Evolutionary conservation across 2,329 filamentous ascomycete species (phyloP).

Genomic region (Sporothrix curviconia): DNA sequence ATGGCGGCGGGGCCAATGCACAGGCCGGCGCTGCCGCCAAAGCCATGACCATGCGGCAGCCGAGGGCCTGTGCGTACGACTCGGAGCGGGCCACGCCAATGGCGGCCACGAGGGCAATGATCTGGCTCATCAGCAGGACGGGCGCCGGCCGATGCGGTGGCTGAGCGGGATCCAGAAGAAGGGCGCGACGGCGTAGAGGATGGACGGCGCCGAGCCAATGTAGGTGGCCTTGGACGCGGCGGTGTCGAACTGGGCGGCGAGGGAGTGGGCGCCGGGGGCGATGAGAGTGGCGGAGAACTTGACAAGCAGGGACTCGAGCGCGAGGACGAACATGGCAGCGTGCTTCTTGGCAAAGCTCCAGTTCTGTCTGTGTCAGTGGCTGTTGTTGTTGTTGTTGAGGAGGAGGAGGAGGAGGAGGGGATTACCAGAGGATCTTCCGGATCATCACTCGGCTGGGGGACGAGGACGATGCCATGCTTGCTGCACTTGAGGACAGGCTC

Average conservation of each 20-base stretch:
- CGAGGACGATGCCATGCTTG: conserved; percentile 6
- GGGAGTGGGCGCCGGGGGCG: conserved; percentile 15
- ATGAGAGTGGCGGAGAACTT: conserved; percentile 18
- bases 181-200: conserved; percentile 16
- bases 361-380: conserved; percentile 8
- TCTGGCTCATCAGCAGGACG: conserved; percentile 15
- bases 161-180: conserved; percentile 20
- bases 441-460: conserved; percentile 8
- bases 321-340: conserved; percentile 17
- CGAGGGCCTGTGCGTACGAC: conserved; percentile 14
- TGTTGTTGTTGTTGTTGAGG: not conserved
- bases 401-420: not conserved
- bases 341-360: conserved; percentile 17
- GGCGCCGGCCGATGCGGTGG: conserved; percentile 19
- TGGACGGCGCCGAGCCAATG: conserved; percentile 17
- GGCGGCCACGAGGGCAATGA: conserved; percentile 16
- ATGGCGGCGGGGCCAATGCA: conserved; percentile 18
- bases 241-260: conserved; percentile 14
- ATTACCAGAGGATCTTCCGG: conserved; percentile 6
- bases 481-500: not conserved
- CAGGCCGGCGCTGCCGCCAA: conserved; percentile 15
- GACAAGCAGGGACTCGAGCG: conserved; percentile 18
- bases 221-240: conserved; percentile 16
- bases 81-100: conserved; percentile 16
- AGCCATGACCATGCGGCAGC: conserved; percentile 18